Conservation (phyloP, 23 red algal genomes). For the Gracilariopsis chorda region DNA sequence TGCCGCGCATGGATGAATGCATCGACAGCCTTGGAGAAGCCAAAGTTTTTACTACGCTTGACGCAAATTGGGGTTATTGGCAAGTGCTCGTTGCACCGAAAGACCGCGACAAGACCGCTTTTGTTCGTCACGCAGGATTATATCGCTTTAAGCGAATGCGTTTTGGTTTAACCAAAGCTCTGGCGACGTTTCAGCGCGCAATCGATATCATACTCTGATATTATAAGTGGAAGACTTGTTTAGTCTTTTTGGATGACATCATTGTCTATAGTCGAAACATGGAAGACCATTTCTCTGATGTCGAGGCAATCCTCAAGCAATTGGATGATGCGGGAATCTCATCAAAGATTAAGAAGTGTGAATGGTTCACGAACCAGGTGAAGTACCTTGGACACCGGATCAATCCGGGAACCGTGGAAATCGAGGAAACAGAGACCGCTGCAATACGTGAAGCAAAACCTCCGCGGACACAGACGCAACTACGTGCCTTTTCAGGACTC, state of each 20-base stretch:
- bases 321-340: background rate
- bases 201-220: background rate
- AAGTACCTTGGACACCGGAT: background rate
- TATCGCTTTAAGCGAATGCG: background rate
- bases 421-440: background rate
- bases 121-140: background rate
- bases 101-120: background rate
- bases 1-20: too few relatives aligned
- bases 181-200: background rate
- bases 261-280: too few relatives aligned
- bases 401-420: background rate
- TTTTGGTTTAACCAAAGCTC: background rate
- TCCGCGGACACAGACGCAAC: background rate
- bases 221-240: background rate
- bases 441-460: background rate
- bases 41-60: too few relatives aligned
- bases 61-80: background rate
- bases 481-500: background rate
- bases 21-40: too few relatives aligned
- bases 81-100: background rate
- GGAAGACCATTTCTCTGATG: too few relatives aligned
- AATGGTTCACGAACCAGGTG: too few relatives aligned
- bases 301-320: too few relatives aligned
- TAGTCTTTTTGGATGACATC: too few relatives aligned
- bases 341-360: background rate